Conservation (phyloP, 2,329 filamentous ascomycete species). For the Pseudocercospora pini-densiflorae region DNA sequence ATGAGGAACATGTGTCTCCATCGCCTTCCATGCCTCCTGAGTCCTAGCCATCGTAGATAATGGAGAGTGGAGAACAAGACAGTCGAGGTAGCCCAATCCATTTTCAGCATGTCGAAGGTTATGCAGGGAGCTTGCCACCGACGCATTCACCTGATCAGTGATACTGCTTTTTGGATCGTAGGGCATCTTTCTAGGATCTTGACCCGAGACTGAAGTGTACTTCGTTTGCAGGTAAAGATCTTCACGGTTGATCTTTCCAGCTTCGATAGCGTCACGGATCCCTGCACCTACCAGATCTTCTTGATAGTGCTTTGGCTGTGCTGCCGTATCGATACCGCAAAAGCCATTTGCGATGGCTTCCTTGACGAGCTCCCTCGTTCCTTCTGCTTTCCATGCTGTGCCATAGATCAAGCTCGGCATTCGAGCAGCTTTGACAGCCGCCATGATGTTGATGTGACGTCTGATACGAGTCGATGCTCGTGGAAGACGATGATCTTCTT, state of each 20-base stretch:
- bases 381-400: constrained; percentile 82
- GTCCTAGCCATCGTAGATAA: constrained; percentile 58
- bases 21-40: constrained; percentile 66
- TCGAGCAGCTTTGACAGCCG: constrained; percentile 18
- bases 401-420: constrained; percentile 69
- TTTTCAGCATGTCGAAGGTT: constrained; percentile 57
- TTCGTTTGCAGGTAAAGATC: constrained; percentile 84
- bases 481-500: constrained; percentile 6
- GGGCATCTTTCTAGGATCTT: constrained; percentile 64
- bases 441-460: constrained; percentile 21
- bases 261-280: constrained; percentile 63
- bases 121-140: constrained; percentile 67
- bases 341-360: constrained; percentile 72
- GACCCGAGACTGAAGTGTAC: constrained; percentile 69
- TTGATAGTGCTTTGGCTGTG: constrained; percentile 74
- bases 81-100: constrained; percentile 59
- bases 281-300: constrained; percentile 73
- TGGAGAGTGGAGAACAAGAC: constrained; percentile 63
- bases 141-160: constrained; percentile 67
- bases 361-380: constrained; percentile 69
- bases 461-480: constrained; percentile 7
- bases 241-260: constrained; percentile 59
- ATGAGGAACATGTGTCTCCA: constrained; percentile 70
- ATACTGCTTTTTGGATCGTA: constrained; percentile 65
- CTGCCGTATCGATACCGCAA: constrained; percentile 75